Base-by-base conservation (phyloP, 352 stramenopile species). In the Phytophthora podocarpi region DNA sequence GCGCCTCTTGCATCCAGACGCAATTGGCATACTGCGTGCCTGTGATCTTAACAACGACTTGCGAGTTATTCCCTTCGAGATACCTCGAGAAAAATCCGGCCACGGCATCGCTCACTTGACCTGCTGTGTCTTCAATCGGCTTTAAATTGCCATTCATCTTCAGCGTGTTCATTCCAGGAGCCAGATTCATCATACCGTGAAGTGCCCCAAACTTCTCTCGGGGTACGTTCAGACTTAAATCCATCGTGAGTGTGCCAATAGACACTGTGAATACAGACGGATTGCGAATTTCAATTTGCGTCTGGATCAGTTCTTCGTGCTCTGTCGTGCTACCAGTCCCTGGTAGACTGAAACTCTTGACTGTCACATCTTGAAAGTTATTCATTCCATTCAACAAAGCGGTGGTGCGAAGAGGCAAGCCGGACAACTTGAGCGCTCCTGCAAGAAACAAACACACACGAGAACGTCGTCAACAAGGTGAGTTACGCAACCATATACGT, bases 71-170 rank as follows among this genome's bases (percentile, higher is more conserved):
- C 1, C 84, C 80, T 10, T 74, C 55, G 2, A 93, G 56, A 34
- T 91, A 93, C 7, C 47, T 74, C 11, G 84, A 93, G 53, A 93
- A 93, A 64, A 93, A 90, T 9, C 24, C 59, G 2, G 73, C 64
- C 0, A 93, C 70, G 3, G 58, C 70, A 41, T 67, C 51, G 53
- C 82, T 91, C 39, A 89, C 78, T 46, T 64, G 51, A 4, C 80
- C 82, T 16, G 50, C 37, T 21, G 59, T 10, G 50, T 91, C 78
- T 27, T 68, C 9, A 3, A 58, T 66, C 13, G 84, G 84, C 10
- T 82, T 61, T n/a, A 93, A 64, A 13, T 63, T 31, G 1, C 84
- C 84, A 18, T 55, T 43, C 57, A 93, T 66, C 26, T 64, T 23
- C 5, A 93, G 55, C 16, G 64, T 45, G 47, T 91, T 91, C n/a